Evolutionary conservation across 2,329 filamentous ascomycete species (phyloP), one percentile per base, ranked within the genome.

Genomic region (Alternaria solani): DNA sequence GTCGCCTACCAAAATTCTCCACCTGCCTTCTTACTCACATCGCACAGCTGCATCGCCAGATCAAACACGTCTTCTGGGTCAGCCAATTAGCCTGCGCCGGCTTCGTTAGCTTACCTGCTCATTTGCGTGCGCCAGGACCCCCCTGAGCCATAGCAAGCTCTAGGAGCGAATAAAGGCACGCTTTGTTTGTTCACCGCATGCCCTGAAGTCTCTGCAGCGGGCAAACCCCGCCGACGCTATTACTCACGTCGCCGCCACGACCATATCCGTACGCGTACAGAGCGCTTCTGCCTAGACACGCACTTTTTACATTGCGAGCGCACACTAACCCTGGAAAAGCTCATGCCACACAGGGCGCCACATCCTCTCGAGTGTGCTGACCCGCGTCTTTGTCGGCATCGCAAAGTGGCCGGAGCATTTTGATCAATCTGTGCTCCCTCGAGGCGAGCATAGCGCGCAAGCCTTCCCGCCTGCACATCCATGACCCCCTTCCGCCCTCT

Each of bases 121-220:
- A 77, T 76, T 75, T 76, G 66, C 62, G 42, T 49, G 36, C 38
- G 42, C 74, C 61, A 62, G 73, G 69, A 46, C 23, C 55, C 68
- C 59, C 60, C 57, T 51, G 57, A 42, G 42, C 53, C 47, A 57
- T 42, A 51, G 46, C 46, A 49, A 42, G 44, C 57, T 39, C 34
- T 30, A 26, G 9, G 38, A 39, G 57, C 57, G 47, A 57, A 57
- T 60, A 16, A 46, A 41, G 25, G 18, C 39, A 41, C 57, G 39
- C 51, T 41, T 38, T 36, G 46, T 49, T 34, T 51, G 42, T 56
- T 59, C 55, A 65, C 64, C 57, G 57, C 61, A 64, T 59, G 47
- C 49, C 41, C 64, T 65, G 58, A 63, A 67, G 59, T 62, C 51
- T 63, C 65, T 70, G 63, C 66, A 64, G 54, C 62, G 57, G 61